Conservation (phyloP, 495 filamentous ascomycete genomes). For the Filosporella fistucella region DNA sequence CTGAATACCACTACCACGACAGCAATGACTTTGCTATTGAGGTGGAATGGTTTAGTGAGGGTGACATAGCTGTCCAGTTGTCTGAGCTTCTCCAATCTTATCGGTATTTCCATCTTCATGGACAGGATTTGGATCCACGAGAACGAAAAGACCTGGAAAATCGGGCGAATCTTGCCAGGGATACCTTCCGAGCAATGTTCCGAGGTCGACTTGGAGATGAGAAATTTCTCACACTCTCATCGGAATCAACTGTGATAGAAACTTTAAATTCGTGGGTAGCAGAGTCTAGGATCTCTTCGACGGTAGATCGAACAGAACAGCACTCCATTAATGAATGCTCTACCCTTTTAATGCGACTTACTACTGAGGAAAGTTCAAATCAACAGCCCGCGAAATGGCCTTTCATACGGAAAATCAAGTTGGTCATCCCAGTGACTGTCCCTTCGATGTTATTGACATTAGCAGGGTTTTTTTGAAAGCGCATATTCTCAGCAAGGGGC, state of each 20-base stretch:
- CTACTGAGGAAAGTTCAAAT: background rate
- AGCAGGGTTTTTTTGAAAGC: constrained; percentile 10
- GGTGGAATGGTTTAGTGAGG: constrained; percentile 28
- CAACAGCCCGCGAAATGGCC: constrained; percentile 8
- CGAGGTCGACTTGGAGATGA: constrained; percentile 3
- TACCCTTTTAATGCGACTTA: constrained; percentile 1
- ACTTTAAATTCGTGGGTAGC: constrained; percentile 1
- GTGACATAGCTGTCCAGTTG: constrained; percentile 28
- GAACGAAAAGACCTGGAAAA: background rate
- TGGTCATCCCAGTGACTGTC: background rate
- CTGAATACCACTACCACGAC: constrained; percentile 34
- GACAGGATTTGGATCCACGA: background rate
- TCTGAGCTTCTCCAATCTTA: constrained; percentile 28
- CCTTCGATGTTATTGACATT: background rate
- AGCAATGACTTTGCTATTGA: constrained; percentile 27
- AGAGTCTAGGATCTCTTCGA: background rate
- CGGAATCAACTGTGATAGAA: background rate
- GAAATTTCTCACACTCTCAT: constrained; percentile 1
- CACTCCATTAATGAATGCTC: constrained; percentile 3
- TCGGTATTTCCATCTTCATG: constrained; percentile 23
- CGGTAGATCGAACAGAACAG: background rate
- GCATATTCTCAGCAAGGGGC: constrained; percentile 10
- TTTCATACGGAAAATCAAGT: constrained; percentile 15
- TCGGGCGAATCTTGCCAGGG: constrained; percentile 1
- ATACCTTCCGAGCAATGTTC: constrained; percentile 13